A percentile compares a stretch with the other conserved stretches of the same genome.
Evolutionary conservation across 495 filamentous ascomycete species (phyloP).

Genomic region (Neurospora sp.): DNA sequence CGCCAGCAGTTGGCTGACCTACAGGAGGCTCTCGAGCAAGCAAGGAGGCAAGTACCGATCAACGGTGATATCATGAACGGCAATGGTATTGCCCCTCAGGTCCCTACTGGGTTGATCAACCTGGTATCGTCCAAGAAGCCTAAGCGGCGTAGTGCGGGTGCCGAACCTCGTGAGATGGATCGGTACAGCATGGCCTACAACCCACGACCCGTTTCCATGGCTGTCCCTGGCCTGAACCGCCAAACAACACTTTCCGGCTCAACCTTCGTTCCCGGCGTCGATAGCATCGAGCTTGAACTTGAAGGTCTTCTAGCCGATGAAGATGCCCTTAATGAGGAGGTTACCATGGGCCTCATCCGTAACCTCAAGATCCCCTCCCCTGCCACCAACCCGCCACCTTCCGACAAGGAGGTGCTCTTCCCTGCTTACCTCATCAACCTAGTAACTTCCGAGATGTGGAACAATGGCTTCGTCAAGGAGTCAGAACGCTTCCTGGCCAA

Average conservation of each 20-base stretch:
- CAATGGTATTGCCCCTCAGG: constrained; percentile 30
- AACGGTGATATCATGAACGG: constrained; percentile 71
- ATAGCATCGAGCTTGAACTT: constrained; percentile 87
- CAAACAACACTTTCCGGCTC: constrained; percentile 53
- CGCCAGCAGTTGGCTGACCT: constrained; percentile 81
- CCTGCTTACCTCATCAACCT: constrained; percentile 98
- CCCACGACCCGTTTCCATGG: constrained; percentile 91
- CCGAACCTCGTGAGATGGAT: constrained; percentile 73
- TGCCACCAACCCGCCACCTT: constrained; percentile 70
- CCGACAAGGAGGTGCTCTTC: constrained; percentile 97
- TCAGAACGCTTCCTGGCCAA: constrained; percentile 97
- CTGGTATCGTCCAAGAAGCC: constrained; percentile 95
- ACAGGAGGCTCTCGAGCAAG: constrained; percentile 84
- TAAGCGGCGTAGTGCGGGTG: constrained; percentile 86
- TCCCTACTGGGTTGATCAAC: constrained; percentile 79
- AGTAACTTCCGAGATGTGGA: constrained; percentile 99
- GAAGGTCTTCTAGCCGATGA: constrained; percentile 91
- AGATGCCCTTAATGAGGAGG: constrained; percentile 90
- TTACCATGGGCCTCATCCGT: constrained; percentile 87
- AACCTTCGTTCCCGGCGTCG: constrained; percentile 64
- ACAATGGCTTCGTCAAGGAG: constrained; percentile 99
- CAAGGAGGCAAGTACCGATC: constrained; percentile 52
- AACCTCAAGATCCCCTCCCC: constrained; percentile 93
- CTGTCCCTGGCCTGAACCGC: constrained; percentile 53
- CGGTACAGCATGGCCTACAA: constrained; percentile 87